phyloP scores from a whole-genome alignment of 305 asterid species.

The Fraxinus albicans region DNA sequence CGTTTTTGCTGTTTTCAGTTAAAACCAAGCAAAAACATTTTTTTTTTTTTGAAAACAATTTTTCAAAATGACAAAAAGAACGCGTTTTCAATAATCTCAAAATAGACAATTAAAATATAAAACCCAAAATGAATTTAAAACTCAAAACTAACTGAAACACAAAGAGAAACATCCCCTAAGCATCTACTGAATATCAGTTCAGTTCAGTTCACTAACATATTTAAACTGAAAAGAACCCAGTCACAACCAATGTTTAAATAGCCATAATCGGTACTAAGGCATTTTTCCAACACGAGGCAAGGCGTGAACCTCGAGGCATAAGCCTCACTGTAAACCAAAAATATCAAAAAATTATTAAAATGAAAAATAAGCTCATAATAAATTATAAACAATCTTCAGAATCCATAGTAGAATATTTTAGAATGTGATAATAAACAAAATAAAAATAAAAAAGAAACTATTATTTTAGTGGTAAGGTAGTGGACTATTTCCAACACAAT shows the following conservation, averaged over 20 bases:
- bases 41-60: no score
- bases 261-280: not conserved
- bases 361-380: not conserved
- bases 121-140: no score
- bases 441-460: not conserved
- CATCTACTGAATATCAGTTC: not conserved
- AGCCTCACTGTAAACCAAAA: not conserved
- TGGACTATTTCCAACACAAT: not conserved
- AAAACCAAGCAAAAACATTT: no score
- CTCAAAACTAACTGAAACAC: no score
- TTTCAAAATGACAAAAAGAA: no score
- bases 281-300: not conserved
- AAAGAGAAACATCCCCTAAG: no score
- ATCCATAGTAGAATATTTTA: not conserved
- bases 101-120: no score
- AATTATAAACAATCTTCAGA: not conserved
- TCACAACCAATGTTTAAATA: not conserved
- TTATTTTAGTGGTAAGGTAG: not conserved
- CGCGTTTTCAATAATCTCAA: no score
- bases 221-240: not conserved
- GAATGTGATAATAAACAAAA: not conserved
- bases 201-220: not conserved
- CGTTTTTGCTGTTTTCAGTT: no score
- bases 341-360: not conserved
- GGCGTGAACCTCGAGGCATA: not conserved